phyloP scores from a whole-genome alignment of 2,329 filamentous ascomycete species.

The Lasiodiplodia sp. region DNA sequence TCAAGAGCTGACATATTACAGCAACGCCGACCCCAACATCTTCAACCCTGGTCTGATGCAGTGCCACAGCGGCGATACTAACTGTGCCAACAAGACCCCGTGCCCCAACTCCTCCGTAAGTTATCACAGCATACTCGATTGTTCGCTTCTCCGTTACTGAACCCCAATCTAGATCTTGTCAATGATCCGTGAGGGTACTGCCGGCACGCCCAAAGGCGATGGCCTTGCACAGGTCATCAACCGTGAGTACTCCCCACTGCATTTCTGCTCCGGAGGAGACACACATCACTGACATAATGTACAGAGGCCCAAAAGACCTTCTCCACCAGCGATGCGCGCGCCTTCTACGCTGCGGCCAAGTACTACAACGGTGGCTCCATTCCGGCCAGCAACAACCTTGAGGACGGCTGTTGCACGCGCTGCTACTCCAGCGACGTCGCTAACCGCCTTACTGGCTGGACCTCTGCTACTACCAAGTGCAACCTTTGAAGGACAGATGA shows the following conservation, averaged over 20 bases:
- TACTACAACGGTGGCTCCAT: slow-evolving; percentile 60
- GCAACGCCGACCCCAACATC: slow-evolving; percentile 40
- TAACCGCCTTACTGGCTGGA: slow-evolving; percentile 56
- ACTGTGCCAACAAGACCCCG: slow-evolving; percentile 48
- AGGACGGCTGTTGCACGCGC: slow-evolving; percentile 54
- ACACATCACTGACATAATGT: not conserved
- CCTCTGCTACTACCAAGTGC: slow-evolving; percentile 34
- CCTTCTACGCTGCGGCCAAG: slow-evolving; percentile 57
- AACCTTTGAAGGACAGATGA: slow-evolving; percentile 26
- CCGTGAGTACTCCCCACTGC: slow-evolving; percentile 22
- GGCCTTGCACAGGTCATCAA: slow-evolving; percentile 52
- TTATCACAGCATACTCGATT: no score
- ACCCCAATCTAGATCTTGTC: slow-evolving; percentile 38
- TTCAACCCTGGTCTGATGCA: slow-evolving; percentile 59
- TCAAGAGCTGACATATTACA: not conserved
- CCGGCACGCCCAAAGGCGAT: slow-evolving; percentile 51
- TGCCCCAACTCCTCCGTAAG: slow-evolving; percentile 44
- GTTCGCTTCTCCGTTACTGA: not conserved
- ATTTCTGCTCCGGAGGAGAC: not conserved
- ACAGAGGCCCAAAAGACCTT: slow-evolving; percentile 3
- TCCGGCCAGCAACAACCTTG: slow-evolving; percentile 45
- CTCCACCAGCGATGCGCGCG: slow-evolving; percentile 42
- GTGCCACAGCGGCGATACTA: slow-evolving; percentile 49
- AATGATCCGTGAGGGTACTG: slow-evolving; percentile 55
- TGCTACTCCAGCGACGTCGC: slow-evolving; percentile 62